Evolutionary conservation across 345 rosid genomes (phyloP), one percentile per base, ranked within the genome.

Genomic region (Adansonia digitata): DNA sequence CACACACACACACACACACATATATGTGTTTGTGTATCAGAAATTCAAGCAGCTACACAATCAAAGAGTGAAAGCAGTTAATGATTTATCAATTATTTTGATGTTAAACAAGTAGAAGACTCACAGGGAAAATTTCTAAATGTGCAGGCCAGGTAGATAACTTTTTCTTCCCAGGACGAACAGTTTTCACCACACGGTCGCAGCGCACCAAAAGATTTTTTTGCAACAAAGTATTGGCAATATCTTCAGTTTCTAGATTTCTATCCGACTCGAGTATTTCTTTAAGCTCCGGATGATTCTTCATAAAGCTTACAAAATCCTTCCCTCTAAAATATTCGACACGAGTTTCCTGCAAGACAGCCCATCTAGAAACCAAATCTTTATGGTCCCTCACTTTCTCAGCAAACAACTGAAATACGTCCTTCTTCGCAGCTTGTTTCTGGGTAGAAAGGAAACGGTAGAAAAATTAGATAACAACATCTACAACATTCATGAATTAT

Each of bases 81-180:
- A 17, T 26, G 17, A 65, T 27, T 20, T 8, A 27, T 56, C 63
- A 46, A 45, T 31, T 13, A 29, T 24, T n/a, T n/a, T 18, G 29
- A 57, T 55, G 43, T 31, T 12, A 31, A 14, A 64, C 60, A 34
- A 39, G 22, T 65, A 76, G 40, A 56, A 56, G 70, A 79, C 93
- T 90, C 84, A 95, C 99, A 82, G 90, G 93, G 80, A 85, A 95
- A 59, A 95, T 90, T 84, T 90, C 98, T 45, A 95, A 72, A 88
- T 95, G 98, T 75, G 99, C 99, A 10, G 99, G 99, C 99, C 99
- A 95, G 17, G 98, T 95, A 82, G 99, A 95, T 74, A 95, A 63
- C 84, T 93, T 95, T 84, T 83, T 95, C 91, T 91, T 95, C 78
- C 99, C 99, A 0, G 99, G 99, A 78, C 98, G 99, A 80, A 95